phyloP scores from a whole-genome alignment of 202 grass and related monocot genomes.

The Schoenoplectus triqueter region DNA sequence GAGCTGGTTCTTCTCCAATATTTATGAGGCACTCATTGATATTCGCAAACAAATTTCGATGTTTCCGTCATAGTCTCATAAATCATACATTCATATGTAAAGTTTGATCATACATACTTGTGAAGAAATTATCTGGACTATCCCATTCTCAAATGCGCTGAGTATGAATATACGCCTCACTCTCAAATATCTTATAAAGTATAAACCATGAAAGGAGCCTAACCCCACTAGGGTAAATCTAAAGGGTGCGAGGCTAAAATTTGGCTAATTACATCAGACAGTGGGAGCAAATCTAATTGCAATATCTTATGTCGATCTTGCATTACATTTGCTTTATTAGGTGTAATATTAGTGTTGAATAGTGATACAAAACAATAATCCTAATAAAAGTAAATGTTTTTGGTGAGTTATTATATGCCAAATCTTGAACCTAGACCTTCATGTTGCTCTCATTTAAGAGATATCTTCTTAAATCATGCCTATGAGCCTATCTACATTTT shows the following conservation, averaged over 20 bases:
- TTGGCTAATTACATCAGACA: neutral
- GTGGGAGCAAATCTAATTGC: conserved; percentile 28
- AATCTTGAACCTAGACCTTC: neutral
- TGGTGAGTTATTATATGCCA: conserved; percentile 14
- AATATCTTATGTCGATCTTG: conserved; percentile 29
- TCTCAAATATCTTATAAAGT: neutral
- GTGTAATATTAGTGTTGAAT: conserved; percentile 12
- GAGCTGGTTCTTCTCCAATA: too few relatives aligned
- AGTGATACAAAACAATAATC: neutral
- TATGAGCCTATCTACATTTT: conserved; percentile 11
- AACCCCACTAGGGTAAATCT: neutral
- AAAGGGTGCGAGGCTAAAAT: neutral
- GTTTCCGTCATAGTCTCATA: too few relatives aligned
- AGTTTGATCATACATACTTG: too few relatives aligned
- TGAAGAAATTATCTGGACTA: neutral
- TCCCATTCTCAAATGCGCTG: neutral
- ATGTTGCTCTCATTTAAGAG: neutral
- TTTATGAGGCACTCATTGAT: too few relatives aligned
- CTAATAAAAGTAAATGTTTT: neutral
- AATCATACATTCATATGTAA: too few relatives aligned
- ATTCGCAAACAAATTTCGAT: too few relatives aligned
- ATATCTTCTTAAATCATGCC: neutral
- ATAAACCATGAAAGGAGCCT: neutral
- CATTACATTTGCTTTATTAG: conserved; percentile 33
- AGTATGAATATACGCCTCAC: neutral